These are phyloP conservation scores for Priceomyces medius DNA, from an alignment of 805 yeast species.

Conservation along the genomic window DNA sequence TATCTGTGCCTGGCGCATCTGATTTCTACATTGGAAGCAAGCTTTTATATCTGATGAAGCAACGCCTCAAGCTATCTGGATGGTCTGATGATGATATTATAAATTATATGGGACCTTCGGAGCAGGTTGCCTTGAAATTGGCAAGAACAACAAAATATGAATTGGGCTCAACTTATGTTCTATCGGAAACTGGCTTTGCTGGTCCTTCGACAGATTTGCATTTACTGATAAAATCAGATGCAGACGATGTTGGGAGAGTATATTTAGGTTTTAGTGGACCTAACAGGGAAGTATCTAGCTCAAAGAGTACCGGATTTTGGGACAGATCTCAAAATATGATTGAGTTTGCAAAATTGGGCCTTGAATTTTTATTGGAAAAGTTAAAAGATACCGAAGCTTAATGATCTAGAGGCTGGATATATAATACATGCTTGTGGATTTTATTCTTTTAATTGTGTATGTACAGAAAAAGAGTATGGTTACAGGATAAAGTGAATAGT, in stretches of 20 bases:
- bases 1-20: conserved; percentile 84
- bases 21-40: conserved; percentile 82
- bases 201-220: conserved; percentile 60
- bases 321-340: conserved; percentile 74
- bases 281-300: conserved; percentile 47
- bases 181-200: conserved; percentile 87
- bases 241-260: conserved; percentile 59
- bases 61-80: conserved; percentile 72
- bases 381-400: too few relatives aligned
- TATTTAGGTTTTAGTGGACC: conserved; percentile 74
- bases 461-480: too few relatives aligned
- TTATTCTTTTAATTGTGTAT: too few relatives aligned
- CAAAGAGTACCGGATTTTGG: conserved; percentile 42
- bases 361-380: conserved; percentile 56
- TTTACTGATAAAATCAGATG: conserved; percentile 22
- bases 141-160: conserved; percentile 80
- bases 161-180: conserved; percentile 76
- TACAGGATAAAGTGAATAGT: too few relatives aligned
- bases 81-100: conserved; percentile 72
- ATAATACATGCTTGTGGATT: too few relatives aligned
- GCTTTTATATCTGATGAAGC: conserved; percentile 71
- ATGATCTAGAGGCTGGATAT: too few relatives aligned
- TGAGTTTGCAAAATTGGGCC: conserved; percentile 65
- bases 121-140: conserved; percentile 67
- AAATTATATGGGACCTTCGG: conserved; percentile 79